Evolutionary conservation across 129 eudicot genomes (phyloP), one percentile per base, ranked within the genome.

Genomic region (Lactuca saligna): DNA sequence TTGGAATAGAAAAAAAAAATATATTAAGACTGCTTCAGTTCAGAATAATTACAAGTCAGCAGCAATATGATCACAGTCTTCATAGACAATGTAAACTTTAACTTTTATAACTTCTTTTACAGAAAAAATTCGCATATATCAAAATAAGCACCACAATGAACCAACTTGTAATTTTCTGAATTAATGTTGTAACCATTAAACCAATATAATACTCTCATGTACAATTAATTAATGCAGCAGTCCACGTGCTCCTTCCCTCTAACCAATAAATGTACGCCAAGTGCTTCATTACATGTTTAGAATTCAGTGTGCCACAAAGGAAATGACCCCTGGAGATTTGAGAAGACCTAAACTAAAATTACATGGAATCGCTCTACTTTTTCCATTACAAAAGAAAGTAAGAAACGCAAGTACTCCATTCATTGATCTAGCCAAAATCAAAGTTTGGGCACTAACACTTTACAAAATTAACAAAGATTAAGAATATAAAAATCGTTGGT

Each of bases 181-280:
- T 35, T 11, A 15, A 15, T 5, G 32, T 58, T 57, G 25, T 17
- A 17, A 3, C 49, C 60, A 61, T 61, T 37, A 72, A 61, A 72
- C 17, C 60, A 72, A 66, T 8, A 29, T 41, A 31, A 44, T 32
- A 44, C 20, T 70, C 44, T 44, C 10, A 58, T 58, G 16, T 70
- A 61, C 25, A 58, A 46, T 33, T 42, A 57, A 35, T 35, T 42
- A 57, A 35, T 35, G 38, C 38, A 57, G 75, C 8, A 6, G 9
- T 15, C 15, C 25, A 49, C 35, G 63, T 35, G 50, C 63, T 35
- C 20, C 38, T 71, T 10, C 39, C 44, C 37, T 16, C n/a, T 33
- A 61, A 37, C 48, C 46, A 61, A 35, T 35, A 61, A 34, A 60
- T 42, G 0, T 56, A 25, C 17, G 10, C 7, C 0, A 10, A 33